Conservation (phyloP, 192 early-diverging fungal genomes). For the Linnemannia zychae region DNA sequence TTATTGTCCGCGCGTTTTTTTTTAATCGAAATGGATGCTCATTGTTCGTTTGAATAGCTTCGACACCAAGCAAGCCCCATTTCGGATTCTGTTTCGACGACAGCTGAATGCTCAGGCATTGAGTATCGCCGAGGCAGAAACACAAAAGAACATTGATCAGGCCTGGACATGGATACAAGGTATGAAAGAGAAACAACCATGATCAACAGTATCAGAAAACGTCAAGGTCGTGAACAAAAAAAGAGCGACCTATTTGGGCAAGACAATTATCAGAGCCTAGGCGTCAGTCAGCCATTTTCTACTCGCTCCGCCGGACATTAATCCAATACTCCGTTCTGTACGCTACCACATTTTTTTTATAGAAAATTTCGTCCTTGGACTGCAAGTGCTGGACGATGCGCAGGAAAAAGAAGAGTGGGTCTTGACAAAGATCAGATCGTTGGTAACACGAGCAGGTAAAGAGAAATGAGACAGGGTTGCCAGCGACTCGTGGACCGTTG, state of each 20-base stretch:
- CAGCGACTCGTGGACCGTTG: background rate
- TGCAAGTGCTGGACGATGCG: slow-evolving; percentile 80
- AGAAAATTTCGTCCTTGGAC: slow-evolving; percentile 84
- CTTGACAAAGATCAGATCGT: slow-evolving; percentile 89
- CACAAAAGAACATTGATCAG: slow-evolving; percentile 82
- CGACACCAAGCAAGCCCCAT: slow-evolving; percentile 94
- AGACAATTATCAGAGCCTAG: slow-evolving; percentile 1
- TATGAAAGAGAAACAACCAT: slow-evolving; percentile 21
- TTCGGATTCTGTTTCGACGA: slow-evolving; percentile 85
- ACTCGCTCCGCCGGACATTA: background rate
- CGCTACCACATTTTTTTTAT: background rate
- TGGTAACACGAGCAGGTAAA: slow-evolving; percentile 84
- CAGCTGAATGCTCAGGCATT: slow-evolving; percentile 70
- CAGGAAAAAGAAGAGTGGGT: slow-evolving; percentile 90
- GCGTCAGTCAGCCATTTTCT: background rate
- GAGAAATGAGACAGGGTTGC: background rate
- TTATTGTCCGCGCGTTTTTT: background rate
- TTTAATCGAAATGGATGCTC: background rate
- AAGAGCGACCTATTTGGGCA: background rate
- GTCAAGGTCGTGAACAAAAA: background rate
- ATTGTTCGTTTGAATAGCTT: slow-evolving; percentile 62
- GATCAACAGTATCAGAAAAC: background rate
- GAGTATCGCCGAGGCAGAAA: slow-evolving; percentile 88
- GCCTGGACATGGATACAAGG: slow-evolving; percentile 94
- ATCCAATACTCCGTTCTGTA: background rate